A percentile compares a stretch with the other conserved stretches of the same genome.
Conservation (phyloP, 78 protist species). For the Dictyostelium purpureum region DNA sequence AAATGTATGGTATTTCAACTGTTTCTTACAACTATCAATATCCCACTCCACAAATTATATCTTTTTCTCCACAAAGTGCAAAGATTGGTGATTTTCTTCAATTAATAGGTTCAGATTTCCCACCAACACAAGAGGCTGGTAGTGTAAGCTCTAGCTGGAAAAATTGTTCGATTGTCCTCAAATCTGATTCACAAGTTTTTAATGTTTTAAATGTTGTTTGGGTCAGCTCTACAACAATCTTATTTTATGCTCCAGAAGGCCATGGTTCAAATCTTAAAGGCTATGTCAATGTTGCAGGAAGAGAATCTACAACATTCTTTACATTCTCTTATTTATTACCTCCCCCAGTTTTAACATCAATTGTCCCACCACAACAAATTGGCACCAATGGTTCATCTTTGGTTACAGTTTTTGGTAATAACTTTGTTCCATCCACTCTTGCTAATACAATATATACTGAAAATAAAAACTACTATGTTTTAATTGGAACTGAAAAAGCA, state of each 20-base stretch:
- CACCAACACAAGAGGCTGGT: not conserved
- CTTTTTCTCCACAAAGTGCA: no score
- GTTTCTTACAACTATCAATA: no score
- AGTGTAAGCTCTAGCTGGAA: not conserved
- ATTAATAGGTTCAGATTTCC: not conserved
- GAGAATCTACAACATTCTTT: no score
- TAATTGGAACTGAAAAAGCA: not conserved
- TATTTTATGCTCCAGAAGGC: not conserved
- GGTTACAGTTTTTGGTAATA: not conserved
- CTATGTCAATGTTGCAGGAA: no score
- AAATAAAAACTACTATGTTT: not conserved
- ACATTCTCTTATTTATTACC: no score
- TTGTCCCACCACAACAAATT: no score
- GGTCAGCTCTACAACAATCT: not conserved
- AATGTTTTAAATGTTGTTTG: not conserved
- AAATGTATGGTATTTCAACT: no score
- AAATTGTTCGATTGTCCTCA: no score
- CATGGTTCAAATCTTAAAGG: no score
- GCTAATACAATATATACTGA: not conserved
- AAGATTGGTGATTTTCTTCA: not conserved
- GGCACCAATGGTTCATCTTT: not conserved
- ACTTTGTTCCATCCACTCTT: conserved; percentile 2
- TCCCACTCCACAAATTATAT: no score
- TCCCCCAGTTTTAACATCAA: no score
- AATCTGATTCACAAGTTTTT: no score